Evolutionary conservation across 306 rosid genomes (phyloP), one percentile per base, ranked within the genome.

Genomic region (Calophaca sinica): DNA sequence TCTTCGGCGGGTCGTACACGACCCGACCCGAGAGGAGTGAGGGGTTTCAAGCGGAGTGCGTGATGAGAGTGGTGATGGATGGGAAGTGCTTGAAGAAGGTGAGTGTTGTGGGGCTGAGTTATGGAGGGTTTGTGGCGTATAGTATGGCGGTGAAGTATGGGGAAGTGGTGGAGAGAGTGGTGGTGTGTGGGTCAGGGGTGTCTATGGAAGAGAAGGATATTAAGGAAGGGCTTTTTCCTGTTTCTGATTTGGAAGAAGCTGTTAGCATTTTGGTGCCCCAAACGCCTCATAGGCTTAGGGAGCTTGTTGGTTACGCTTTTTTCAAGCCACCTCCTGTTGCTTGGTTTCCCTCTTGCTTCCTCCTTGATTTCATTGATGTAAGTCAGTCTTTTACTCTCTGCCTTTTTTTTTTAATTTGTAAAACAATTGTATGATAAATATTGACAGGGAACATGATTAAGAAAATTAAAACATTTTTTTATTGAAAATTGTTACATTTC

Each of bases 41-140:
- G 45, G 39, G 64, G 39, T 89, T 93, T 78, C 98, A 93, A 70
- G 96, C 96, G 13, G 85, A 89, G 85, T 89, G 98, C 77, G 68
- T 93, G 75, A 83, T 85, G 89, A 84, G 84, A 20, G 84, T 20
- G 26, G 1, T 83, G 15, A 80, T 91, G 96, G 91, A 89, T 81
- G 89, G 82, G 50, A 70, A 88, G 59, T 63, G 87, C 9, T 94
- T 84, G 9, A 5, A 15, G 66, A 80, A 57, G 68, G 26, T 91
- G 79, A 83, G 79, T 42, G 12, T 91, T 48, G 96, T 87, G 73
- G 98, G 96, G 79, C 79, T 91, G 45, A 93, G 98, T 76, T 93
- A 93, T 61, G 97, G 97, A 0, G 98, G 97, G 9, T 89, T 91
- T 11, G 96, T 91, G 0, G 98, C 81, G 15, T 93, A 93, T 68